These are phyloP conservation scores for Xylariaceae sp. DNA, from an alignment of 2,329 filamentous ascomycete genomes.

Conservation along the genomic window DNA sequence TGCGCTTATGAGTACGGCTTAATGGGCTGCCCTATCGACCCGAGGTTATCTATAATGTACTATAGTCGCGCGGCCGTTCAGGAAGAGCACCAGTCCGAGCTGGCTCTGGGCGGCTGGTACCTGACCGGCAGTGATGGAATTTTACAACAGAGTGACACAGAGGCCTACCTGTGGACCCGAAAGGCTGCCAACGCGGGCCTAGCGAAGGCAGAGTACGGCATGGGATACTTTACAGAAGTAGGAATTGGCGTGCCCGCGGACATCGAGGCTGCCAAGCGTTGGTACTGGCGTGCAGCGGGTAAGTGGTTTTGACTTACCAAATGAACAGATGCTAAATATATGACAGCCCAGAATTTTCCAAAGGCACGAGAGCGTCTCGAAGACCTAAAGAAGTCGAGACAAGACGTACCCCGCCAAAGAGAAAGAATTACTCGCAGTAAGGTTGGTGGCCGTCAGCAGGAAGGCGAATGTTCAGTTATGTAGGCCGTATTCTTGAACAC, in stretches of 20 bases:
- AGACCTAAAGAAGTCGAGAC: slow-evolving; percentile 77
- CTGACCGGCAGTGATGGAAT: slow-evolving; percentile 86
- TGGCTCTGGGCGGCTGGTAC: slow-evolving; percentile 88
- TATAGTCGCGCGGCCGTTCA: slow-evolving; percentile 89
- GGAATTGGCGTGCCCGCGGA: slow-evolving; percentile 86
- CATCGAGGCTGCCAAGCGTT: slow-evolving; percentile 91
- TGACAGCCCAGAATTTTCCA: slow-evolving; percentile 81
- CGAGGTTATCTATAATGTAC: slow-evolving; percentile 84
- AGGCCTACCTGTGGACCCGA: slow-evolving; percentile 94
- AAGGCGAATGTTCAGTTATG: slow-evolving; percentile 86
- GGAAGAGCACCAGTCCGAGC: slow-evolving; percentile 88
- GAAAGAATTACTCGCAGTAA: slow-evolving; percentile 79
- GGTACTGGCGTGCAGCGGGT: slow-evolving; percentile 98
- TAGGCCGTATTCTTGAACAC: slow-evolving; percentile 35
- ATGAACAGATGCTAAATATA: slow-evolving; percentile 24
- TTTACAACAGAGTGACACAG: slow-evolving; percentile 85
- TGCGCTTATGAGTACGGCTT: slow-evolving; percentile 86
- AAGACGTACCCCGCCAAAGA: slow-evolving; percentile 61
- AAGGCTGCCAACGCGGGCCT: slow-evolving; percentile 86
- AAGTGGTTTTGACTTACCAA: slow-evolving; percentile 41
- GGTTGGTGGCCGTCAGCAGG: slow-evolving; percentile 70
- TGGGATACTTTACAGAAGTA: slow-evolving; percentile 96
- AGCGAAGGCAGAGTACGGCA: slow-evolving; percentile 93
- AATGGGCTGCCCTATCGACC: slow-evolving; percentile 77
- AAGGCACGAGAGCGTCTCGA: slow-evolving; percentile 91